phyloP scores from a whole-genome alignment of 2,329 filamentous ascomycete species.

The Lithohypha guttulata region DNA sequence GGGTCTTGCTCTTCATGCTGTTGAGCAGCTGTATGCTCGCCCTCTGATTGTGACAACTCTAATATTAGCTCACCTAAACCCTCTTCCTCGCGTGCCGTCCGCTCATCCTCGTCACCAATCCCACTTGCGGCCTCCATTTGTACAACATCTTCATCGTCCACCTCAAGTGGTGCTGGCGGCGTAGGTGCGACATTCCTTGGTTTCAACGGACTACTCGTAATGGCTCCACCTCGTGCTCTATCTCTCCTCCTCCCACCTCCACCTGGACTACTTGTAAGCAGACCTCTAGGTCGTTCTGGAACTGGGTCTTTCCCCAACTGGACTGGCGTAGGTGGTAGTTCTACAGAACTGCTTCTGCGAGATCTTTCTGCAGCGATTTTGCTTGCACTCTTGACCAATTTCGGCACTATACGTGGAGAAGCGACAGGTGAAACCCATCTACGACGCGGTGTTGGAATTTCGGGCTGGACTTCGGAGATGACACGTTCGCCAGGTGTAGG shows the following conservation, averaged over 20 bases:
- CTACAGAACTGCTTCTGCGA: constrained; percentile 13
- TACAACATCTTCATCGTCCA: not conserved
- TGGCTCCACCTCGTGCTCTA: constrained; percentile 2
- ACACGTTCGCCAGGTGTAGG: not conserved
- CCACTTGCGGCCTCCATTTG: constrained; percentile 11
- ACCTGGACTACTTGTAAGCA: constrained; percentile 18
- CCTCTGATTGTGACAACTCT: no score
- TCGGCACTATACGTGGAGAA: constrained; percentile 13
- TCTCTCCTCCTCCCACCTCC: constrained; percentile 13
- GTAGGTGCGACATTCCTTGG: constrained; percentile 10
- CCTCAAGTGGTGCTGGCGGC: constrained; percentile 1
- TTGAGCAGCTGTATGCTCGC: no score
- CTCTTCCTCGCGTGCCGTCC: no score
- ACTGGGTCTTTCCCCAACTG: constrained; percentile 15
- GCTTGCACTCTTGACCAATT: constrained; percentile 13
- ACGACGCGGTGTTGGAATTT: not conserved
- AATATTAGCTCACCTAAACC: no score
- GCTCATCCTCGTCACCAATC: constrained; percentile 9
- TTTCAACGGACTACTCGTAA: constrained; percentile 22
- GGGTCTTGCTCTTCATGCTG: no score
- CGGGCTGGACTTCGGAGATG: not conserved
- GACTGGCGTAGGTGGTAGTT: constrained; percentile 21
- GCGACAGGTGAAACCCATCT: not conserved
- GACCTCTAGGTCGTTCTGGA: constrained; percentile 19
- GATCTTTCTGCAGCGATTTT: not conserved